Conservation (phyloP, 83 land plant genomes). For the Larix sibirica region DNA sequence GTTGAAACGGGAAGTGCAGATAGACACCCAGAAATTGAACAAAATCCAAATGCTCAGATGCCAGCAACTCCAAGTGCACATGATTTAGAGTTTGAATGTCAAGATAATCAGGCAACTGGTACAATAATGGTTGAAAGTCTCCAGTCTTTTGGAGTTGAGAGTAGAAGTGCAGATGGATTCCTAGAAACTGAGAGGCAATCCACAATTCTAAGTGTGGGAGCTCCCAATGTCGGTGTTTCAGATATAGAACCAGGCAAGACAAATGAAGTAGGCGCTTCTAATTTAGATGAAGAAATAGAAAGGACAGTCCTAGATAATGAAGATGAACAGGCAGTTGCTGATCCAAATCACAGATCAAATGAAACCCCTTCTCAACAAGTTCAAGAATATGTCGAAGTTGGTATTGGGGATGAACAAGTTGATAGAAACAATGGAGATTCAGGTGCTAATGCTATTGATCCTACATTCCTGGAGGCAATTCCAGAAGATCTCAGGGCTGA, state of each 20-base stretch:
- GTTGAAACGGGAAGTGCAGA: no score
- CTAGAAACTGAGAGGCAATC: conserved; percentile 39
- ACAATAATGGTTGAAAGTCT: conserved; percentile 90
- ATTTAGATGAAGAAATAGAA: conserved; percentile 35
- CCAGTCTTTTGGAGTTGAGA: conserved; percentile 90
- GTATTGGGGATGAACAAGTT: conserved; percentile 27
- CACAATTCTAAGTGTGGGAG: not conserved
- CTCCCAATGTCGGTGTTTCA: no score
- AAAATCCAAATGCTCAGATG: no score
- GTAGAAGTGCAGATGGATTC: conserved; percentile 78
- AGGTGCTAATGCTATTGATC: conserved; percentile 34
- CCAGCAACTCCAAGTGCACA: conserved; percentile 24
- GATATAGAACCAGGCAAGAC: no score
- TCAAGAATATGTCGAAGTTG: conserved; percentile 15
- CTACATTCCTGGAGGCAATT: conserved; percentile 51
- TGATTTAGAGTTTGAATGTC: conserved; percentile 82
- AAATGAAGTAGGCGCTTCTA: no score
- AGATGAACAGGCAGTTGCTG: conserved; percentile 16
- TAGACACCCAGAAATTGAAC: no score
- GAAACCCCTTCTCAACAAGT: conserved; percentile 15
- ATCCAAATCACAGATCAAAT: conserved; percentile 13
- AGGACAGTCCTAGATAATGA: conserved; percentile 25
- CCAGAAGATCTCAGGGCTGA: conserved; percentile 57
- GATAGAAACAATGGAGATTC: not conserved
- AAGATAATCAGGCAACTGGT: conserved; percentile 89